Evolutionary conservation across 352 stramenopile species (phyloP).

Genomic region (Phytopythium vexans): DNA sequence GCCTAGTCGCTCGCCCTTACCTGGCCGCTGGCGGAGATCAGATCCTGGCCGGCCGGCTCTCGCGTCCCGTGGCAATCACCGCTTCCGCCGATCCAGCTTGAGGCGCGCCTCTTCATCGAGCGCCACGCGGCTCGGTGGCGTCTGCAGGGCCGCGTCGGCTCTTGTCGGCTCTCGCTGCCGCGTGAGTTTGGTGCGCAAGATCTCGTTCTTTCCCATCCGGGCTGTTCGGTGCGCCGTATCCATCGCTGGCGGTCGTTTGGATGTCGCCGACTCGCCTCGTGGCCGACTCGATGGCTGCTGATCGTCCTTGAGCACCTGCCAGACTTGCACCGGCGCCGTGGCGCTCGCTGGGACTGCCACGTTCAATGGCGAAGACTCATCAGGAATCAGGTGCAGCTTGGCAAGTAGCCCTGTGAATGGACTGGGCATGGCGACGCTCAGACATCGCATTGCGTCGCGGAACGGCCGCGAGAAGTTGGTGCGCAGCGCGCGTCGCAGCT

Average conservation of each 20-base stretch:
- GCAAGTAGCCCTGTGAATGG: slow-evolving; percentile 35
- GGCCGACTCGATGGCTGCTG: neutral
- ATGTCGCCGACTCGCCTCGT: neutral
- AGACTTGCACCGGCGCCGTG: neutral
- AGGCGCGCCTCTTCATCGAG: slow-evolving; percentile 16
- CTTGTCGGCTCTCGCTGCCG: slow-evolving; percentile 23
- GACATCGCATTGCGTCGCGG: slow-evolving; percentile 50
- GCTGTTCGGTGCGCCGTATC: slow-evolving; percentile 15
- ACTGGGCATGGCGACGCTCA: slow-evolving; percentile 29
- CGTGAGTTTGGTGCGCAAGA: slow-evolving; percentile 27
- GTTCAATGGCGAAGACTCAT: neutral
- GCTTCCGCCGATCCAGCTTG: slow-evolving; percentile 17
- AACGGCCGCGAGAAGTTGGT: slow-evolving; percentile 56
- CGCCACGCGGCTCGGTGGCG: slow-evolving; percentile 10
- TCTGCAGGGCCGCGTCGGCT: slow-evolving; percentile 18
- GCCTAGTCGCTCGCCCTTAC: too few species aligned
- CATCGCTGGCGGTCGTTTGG: slow-evolving; percentile 3
- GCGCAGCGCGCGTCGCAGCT: slow-evolving; percentile 29
- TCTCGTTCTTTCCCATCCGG: slow-evolving; percentile 31
- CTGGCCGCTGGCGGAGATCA: too few species aligned
- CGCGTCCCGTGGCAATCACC: neutral
- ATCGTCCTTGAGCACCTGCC: slow-evolving; percentile 6
- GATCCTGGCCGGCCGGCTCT: neutral
- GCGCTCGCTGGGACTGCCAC: neutral
- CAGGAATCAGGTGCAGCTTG: slow-evolving; percentile 23